Percentiles rank a stretch among this genome's conserved stretches.
These are phyloP conservation scores for Ogataea glucozyma DNA, from an alignment of 805 yeast genomes.

Conservation along the genomic window DNA sequence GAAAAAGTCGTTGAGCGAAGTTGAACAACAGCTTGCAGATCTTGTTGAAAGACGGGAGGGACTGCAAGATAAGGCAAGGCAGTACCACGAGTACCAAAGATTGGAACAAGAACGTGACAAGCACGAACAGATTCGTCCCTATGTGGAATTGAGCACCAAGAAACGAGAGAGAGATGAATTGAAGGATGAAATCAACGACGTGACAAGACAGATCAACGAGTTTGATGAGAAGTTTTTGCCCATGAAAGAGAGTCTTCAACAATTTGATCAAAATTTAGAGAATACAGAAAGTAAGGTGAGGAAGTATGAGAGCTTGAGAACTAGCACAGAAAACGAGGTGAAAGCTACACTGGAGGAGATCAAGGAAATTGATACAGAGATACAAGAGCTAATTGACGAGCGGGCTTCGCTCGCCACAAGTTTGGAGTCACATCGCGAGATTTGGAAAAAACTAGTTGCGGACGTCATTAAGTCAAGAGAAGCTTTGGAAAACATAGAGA, in stretches of 20 bases:
- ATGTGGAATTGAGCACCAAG: conserved; percentile 36
- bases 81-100: conserved; percentile 44
- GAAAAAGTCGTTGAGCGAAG: conserved; percentile 30
- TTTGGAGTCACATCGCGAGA: conserved; percentile 39
- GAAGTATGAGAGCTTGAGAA: conserved; percentile 9
- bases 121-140: conserved; percentile 39
- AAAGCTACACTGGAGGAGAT: conserved; percentile 11
- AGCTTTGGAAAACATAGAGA: conserved; percentile 15
- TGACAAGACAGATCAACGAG: conserved; percentile 23
- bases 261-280: conserved; percentile 18
- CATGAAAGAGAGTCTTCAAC: conserved; percentile 21
- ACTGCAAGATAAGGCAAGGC: conserved; percentile 48
- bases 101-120: conserved; percentile 41
- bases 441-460: conserved; percentile 31
- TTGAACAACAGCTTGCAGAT: conserved; percentile 34
- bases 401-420: conserved; percentile 37
- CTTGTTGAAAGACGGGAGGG: conserved; percentile 39
- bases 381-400: conserved; percentile 34
- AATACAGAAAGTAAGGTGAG: conserved; percentile 21
- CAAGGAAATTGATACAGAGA: conserved; percentile 25
- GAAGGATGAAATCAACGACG: conserved; percentile 29
- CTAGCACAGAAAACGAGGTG: conserved; percentile 9
- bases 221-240: conserved; percentile 29
- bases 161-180: conserved; percentile 37
- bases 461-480: conserved; percentile 16